These are phyloP conservation scores for Artemisia tridentata DNA, from an alignment of 129 eudicot genomes.

Conservation along the genomic window DNA sequence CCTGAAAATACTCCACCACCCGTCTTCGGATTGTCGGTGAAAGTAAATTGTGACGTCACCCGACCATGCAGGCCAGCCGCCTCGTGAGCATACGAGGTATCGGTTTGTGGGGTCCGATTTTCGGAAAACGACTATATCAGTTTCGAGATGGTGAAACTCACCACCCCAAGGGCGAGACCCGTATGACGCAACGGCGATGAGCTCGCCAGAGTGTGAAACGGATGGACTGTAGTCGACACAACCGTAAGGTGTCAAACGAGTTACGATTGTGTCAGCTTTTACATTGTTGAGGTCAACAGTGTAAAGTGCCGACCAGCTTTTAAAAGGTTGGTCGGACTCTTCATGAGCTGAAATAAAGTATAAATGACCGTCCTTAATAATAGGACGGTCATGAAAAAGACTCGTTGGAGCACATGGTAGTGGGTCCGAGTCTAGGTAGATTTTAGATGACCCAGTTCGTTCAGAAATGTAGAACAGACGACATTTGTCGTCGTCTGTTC, in stretches of 20 bases:
- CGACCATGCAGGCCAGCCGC: slow-evolving; percentile 92
- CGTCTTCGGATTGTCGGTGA: too few species aligned
- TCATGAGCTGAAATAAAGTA: too few species aligned
- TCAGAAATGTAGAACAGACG: slow-evolving; percentile 58
- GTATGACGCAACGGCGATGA: slow-evolving; percentile 68
- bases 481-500: slow-evolving; percentile 33
- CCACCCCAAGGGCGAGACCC: slow-evolving; percentile 68
- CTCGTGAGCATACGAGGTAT: slow-evolving; percentile 36
- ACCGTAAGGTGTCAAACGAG: slow-evolving; percentile 58
- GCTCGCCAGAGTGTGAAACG: slow-evolving; percentile 52
- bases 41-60: too few species aligned
- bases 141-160: slow-evolving; percentile 59
- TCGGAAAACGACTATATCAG: slow-evolving; percentile 59
- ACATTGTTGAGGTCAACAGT: too few species aligned
- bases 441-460: slow-evolving; percentile 52
- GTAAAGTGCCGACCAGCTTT: too few species aligned
- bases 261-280: too few species aligned
- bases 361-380: slow-evolving; percentile 27
- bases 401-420: slow-evolving; percentile 37
- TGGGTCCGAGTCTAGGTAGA: slow-evolving; percentile 30
- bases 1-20: too few species aligned
- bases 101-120: slow-evolving; percentile 45
- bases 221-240: slow-evolving; percentile 74
- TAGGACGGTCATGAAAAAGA: slow-evolving; percentile 76
- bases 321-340: too few species aligned